Percentiles rank a stretch among this genome's conserved stretches.
Evolutionary conservation across 169 alveolate species (phyloP).

Genomic region (Eimeria praecox): DNA sequence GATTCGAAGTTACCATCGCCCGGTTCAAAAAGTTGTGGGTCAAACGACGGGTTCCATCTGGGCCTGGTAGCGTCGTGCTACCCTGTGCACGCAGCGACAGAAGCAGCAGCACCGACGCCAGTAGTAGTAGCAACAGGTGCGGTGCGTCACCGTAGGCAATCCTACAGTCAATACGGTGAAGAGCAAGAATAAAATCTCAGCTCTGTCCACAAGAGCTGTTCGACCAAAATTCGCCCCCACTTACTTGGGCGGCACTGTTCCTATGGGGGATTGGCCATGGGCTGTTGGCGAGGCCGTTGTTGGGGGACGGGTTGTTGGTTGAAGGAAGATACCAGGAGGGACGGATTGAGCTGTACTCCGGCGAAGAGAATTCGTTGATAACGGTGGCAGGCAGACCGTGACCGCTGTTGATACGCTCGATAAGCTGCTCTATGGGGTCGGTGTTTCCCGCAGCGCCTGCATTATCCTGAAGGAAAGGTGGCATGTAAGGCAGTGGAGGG

Average conservation of each 20-base stretch:
- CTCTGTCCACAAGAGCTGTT: background rate
- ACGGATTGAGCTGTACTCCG: conserved; percentile 34
- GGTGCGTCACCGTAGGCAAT: background rate
- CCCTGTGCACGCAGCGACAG: conserved; percentile 39
- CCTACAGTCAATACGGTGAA: background rate
- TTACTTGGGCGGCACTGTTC: conserved; percentile 81
- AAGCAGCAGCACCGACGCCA: background rate
- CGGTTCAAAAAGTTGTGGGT: conserved; percentile 79
- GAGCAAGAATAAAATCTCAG: background rate
- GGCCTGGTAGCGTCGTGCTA: conserved; percentile 74
- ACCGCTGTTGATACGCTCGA: conserved; percentile 61
- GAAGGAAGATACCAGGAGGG: conserved; percentile 76
- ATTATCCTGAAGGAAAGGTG: background rate
- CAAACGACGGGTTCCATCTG: conserved; percentile 80
- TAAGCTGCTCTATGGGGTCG: conserved; percentile 50
- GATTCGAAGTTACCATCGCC: conserved; percentile 78
- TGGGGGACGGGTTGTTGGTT: conserved; percentile 43
- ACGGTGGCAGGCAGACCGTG: conserved; percentile 57
- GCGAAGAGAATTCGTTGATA: conserved; percentile 44
- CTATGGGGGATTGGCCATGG: conserved; percentile 84
- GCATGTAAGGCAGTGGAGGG: conserved; percentile 75
- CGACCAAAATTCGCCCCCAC: background rate
- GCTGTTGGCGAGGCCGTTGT: conserved; percentile 81
- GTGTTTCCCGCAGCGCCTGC: background rate
- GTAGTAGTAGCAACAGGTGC: background rate